Percentiles rank a stretch among this genome's conserved stretches.
Evolutionary conservation across 148 eudicot genomes (phyloP).

Genomic region (Chenopodium album): DNA sequence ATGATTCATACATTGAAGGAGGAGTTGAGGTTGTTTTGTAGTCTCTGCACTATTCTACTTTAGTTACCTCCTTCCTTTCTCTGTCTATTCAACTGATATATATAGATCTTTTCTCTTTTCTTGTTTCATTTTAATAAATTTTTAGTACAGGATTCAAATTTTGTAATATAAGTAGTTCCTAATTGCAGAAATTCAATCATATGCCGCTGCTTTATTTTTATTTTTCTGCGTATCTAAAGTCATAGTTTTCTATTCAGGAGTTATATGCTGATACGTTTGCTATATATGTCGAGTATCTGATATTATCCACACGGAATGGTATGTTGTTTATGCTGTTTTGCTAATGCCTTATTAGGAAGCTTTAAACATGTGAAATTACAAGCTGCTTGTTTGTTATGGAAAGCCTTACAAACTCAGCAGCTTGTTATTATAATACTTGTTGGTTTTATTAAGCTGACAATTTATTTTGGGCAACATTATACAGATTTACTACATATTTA

Average conservation of each 20-base stretch:
- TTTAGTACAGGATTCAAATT: conserved; percentile 34
- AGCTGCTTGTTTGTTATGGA: not conserved
- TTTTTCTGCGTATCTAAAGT: not conserved
- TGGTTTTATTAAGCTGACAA: no score
- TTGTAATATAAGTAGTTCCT: conserved; percentile 35
- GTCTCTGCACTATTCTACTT: conserved; percentile 37
- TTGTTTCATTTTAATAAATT: conserved; percentile 30
- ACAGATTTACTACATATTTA: no score
- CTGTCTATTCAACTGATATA: conserved; percentile 29
- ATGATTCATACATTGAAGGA: conserved; percentile 38
- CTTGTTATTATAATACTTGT: no score
- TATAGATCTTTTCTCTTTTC: conserved; percentile 28
- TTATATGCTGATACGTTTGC: not conserved
- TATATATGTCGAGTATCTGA: not conserved
- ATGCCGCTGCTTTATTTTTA: not conserved
- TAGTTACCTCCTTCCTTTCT: conserved; percentile 18
- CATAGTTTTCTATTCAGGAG: not conserved
- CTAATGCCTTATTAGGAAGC: not conserved
- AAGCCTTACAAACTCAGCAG: no score
- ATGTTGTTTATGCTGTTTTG: no score
- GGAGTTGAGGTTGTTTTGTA: conserved; percentile 33
- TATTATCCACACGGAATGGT: no score
- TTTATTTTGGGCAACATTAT: no score
- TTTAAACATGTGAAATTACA: not conserved
- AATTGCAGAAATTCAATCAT: conserved; percentile 14